Percentiles rank a stretch among this genome's conserved stretches.
phyloP scores from a whole-genome alignment of 371 early-diverging fungal genomes.

The Syncephalis fuscata region DNA sequence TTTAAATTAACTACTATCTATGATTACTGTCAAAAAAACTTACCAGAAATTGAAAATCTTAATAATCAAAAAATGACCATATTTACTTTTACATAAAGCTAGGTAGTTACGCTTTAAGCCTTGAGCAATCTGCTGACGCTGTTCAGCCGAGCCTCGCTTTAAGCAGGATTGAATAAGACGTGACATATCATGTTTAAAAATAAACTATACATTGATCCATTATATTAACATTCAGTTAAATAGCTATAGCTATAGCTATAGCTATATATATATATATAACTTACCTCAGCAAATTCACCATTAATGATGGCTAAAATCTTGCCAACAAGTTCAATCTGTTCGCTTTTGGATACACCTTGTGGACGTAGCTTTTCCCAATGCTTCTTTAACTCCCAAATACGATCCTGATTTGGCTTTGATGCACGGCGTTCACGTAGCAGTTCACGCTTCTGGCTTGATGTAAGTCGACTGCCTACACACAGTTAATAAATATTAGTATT shows the following conservation, averaged over 20 bases:
- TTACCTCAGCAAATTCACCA: slow-evolving; percentile 69
- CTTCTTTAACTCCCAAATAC: slow-evolving; percentile 24
- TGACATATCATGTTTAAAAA: slow-evolving; percentile 92
- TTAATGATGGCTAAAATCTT: slow-evolving; percentile 63
- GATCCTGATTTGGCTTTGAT: no score
- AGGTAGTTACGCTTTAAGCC: slow-evolving; percentile 64
- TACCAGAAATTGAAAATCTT: slow-evolving; percentile 75
- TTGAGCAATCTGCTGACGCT: slow-evolving; percentile 60
- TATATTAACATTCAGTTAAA: neutral
- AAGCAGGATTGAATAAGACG: slow-evolving; percentile 83
- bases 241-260: neutral
- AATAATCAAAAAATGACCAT: slow-evolving; percentile 78
- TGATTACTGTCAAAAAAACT: slow-evolving; percentile 3
- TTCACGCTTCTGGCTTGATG: no score
- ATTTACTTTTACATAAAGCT: slow-evolving; percentile 59
- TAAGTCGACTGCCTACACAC: no score
- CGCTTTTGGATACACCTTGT: slow-evolving; percentile 41
- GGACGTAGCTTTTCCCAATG: slow-evolving; percentile 79
- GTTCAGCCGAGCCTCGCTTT: slow-evolving; percentile 68
- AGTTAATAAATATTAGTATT: no score
- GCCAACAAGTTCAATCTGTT: slow-evolving; percentile 45
- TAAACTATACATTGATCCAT: slow-evolving; percentile 24
- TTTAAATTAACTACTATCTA: neutral
- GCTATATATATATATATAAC: slow-evolving; percentile 1
- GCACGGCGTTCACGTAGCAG: no score